These are phyloP conservation scores for Metschnikowia similis DNA, from an alignment of 805 yeast species.

Conservation along the genomic window DNA sequence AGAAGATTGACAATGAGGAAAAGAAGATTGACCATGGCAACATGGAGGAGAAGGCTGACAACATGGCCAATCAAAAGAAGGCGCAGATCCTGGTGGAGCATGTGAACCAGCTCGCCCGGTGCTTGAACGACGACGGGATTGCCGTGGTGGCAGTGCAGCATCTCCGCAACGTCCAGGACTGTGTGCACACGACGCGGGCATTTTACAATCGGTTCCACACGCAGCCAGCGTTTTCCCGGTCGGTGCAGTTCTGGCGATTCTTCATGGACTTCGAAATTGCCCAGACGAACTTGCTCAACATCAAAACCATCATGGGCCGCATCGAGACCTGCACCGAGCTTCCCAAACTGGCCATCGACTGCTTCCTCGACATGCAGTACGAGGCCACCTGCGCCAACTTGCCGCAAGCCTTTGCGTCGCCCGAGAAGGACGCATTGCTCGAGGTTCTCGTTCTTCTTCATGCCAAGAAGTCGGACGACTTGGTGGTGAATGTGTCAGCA, in stretches of 20 bases:
- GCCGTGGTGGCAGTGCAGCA: slow-evolving; percentile 24
- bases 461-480: slow-evolving; percentile 24
- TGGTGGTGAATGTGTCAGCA: slow-evolving; percentile 24
- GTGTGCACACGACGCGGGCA: slow-evolving; percentile 13
- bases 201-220: slow-evolving; percentile 27
- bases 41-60: background rate
- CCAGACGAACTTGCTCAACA: slow-evolving; percentile 40
- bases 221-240: slow-evolving; percentile 31
- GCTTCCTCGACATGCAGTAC: slow-evolving; percentile 28
- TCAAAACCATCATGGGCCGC: slow-evolving; percentile 42
- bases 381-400: slow-evolving; percentile 20
- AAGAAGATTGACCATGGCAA: background rate
- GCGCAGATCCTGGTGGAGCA: background rate
- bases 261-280: slow-evolving; percentile 49
- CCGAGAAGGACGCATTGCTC: slow-evolving; percentile 12
- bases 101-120: slow-evolving; percentile 18
- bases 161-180: slow-evolving; percentile 29
- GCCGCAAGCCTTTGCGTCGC: slow-evolving; percentile 17
- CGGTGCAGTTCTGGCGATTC: slow-evolving; percentile 53
- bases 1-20: too few species aligned
- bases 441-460: slow-evolving; percentile 15
- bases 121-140: slow-evolving; percentile 41
- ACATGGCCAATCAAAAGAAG: background rate
- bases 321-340: slow-evolving; percentile 44
- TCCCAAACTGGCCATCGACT: slow-evolving; percentile 47